These are phyloP conservation scores for Cryptococcus neoformans DNA, from an alignment of 1,284 basidiomycete genomes.

Conservation along the genomic window DNA sequence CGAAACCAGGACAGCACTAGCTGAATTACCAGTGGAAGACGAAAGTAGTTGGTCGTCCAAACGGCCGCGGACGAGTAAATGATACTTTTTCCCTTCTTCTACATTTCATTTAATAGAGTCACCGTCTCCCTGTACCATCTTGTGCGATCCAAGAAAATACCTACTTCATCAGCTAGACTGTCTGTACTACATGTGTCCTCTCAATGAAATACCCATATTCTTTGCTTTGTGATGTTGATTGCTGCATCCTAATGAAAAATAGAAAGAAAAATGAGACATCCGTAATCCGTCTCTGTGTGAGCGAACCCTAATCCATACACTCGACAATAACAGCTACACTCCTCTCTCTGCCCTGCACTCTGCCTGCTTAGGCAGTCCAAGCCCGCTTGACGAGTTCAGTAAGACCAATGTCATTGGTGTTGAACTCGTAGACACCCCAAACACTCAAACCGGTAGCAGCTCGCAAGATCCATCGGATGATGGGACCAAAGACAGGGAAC, in stretches of 20 bases:
- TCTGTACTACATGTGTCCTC: too few species aligned
- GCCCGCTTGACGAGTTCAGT: constrained; percentile 65
- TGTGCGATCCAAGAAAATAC: too few species aligned
- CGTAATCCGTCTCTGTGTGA: too few species aligned
- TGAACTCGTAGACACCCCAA: constrained; percentile 93
- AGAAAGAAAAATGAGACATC: neutral
- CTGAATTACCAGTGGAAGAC: constrained; percentile 15
- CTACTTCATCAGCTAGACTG: too few species aligned
- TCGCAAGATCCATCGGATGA: constrained; percentile 71
- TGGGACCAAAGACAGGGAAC: constrained; percentile 73
- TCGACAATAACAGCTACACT: neutral
- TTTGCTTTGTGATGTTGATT: too few species aligned
- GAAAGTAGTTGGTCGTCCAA: constrained; percentile 19
- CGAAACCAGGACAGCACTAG: constrained; percentile 16
- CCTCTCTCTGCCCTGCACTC: too few species aligned
- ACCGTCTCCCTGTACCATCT: too few species aligned
- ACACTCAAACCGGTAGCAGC: constrained; percentile 76
- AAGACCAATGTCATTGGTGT: constrained; percentile 91
- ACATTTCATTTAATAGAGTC: too few species aligned
- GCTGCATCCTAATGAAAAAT: neutral
- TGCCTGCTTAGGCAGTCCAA: constrained; percentile 56
- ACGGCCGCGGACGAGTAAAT: constrained; percentile 16
- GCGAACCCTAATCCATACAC: neutral
- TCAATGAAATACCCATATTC: too few species aligned
- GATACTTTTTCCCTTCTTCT: neutral